These are phyloP conservation scores for Pleurotus platypus DNA, from an alignment of 768 basidiomycete genomes.

Conservation along the genomic window DNA sequence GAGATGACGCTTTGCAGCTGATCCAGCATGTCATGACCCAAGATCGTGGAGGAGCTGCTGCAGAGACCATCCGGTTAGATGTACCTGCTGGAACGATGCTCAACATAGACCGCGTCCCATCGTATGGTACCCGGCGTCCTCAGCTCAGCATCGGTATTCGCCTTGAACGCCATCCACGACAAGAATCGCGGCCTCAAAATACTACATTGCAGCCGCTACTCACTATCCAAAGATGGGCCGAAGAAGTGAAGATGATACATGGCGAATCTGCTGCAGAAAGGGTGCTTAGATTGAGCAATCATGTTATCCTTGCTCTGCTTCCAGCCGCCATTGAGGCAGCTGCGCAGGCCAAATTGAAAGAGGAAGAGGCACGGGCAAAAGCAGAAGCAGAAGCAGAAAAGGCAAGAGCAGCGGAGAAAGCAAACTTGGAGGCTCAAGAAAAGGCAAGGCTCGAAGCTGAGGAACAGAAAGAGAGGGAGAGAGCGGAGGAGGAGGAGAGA, in stretches of 20 bases:
- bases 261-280: constrained; percentile 72
- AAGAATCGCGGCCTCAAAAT: constrained; percentile 37
- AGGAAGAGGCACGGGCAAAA: constrained; percentile 45
- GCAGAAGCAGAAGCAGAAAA: constrained; percentile 14
- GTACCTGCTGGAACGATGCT: constrained; percentile 63
- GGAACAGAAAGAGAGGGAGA: constrained; percentile 25
- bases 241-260: constrained; percentile 81
- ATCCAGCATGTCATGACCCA: constrained; percentile 79
- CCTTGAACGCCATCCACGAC: constrained; percentile 51
- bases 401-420: constrained; percentile 34
- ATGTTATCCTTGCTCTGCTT: constrained; percentile 69
- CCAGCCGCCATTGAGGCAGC: constrained; percentile 75
- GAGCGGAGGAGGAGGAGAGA: constrained; percentile 24
- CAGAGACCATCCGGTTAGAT: constrained; percentile 76
- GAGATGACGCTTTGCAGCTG: constrained; percentile 76
- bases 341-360: constrained; percentile 51
- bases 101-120: constrained; percentile 53
- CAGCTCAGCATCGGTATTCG: constrained; percentile 57
- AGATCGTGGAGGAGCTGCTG: constrained; percentile 44
- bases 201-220: constrained; percentile 76
- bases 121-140: constrained; percentile 45
- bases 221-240: constrained; percentile 84
- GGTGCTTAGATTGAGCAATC: constrained; percentile 62
- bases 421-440: constrained; percentile 33
- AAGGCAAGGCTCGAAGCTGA: constrained; percentile 27